A percentile compares a stretch with the other conserved stretches of the same genome.
Evolutionary conservation across 805 yeast genomes (phyloP).

Genomic region (Wickerhamomyces mucosus): DNA sequence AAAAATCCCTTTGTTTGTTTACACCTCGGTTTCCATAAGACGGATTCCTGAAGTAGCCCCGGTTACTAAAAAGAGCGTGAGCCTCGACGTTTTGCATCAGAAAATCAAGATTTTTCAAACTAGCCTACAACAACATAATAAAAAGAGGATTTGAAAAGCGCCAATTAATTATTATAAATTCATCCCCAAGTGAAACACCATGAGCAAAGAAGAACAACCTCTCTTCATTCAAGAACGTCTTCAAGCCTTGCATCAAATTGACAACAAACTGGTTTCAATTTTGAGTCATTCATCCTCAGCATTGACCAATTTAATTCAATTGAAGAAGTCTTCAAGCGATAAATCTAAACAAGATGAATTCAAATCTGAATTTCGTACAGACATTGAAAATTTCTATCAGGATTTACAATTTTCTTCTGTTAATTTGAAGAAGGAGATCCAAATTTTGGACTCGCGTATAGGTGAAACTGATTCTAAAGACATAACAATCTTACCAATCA

Average conservation of each 20-base stretch:
- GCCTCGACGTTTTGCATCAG: no score
- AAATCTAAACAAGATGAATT: conserved; percentile 16
- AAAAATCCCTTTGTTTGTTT: no score
- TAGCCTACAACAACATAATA: no score
- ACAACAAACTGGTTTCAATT: conserved; percentile 38
- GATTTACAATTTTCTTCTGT: conserved; percentile 51
- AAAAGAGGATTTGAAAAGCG: no score
- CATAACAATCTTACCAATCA: conserved; percentile 56
- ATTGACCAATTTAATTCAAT: conserved; percentile 29
- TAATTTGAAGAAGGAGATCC: conserved; percentile 55
- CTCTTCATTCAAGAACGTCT: conserved; percentile 40
- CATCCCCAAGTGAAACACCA: no score
- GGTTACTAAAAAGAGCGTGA: no score
- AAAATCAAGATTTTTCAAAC: no score
- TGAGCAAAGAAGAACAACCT: conserved; percentile 16
- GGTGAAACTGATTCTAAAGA: conserved; percentile 36
- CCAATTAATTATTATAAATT: no score
- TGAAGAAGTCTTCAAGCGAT: conserved; percentile 21
- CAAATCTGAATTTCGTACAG: conserved; percentile 31
- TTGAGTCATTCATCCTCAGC: conserved; percentile 40
- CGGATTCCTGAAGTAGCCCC: no score
- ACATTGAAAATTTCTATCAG: conserved; percentile 39
- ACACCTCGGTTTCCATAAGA: no score
- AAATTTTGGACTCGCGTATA: conserved; percentile 49
- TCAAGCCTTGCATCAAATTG: conserved; percentile 42